Base-by-base conservation (phyloP, 371 early-diverging fungal genomes). In the Lichtheimia corymbifera region DNA sequence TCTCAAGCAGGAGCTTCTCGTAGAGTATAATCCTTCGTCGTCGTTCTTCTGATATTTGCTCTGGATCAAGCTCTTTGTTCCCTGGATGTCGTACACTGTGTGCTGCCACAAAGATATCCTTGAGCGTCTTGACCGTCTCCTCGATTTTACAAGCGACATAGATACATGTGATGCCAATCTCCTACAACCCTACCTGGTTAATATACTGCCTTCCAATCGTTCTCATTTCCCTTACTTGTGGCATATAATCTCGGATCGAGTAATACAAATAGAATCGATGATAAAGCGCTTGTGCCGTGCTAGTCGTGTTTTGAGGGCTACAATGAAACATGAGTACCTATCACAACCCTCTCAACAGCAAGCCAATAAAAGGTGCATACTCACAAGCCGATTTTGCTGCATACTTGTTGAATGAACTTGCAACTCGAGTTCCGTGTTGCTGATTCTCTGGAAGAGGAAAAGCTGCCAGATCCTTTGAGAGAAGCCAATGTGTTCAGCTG, bases 91-190 rank as follows among this genome's bases (percentile, higher is more conserved):
- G 70, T 13, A 83, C 80, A 50, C 76, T 72, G 43, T 86, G 85
- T 0, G 86, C 85, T 43, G 83, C 87, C 4, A 86, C 81, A 65
- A 87, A 73, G 17, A 92, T 88, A 59, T 92, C 91, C 65, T 86
- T 87, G 35, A 90, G 76, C 54, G 85, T 87, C 56, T 92, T 92
- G 62, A 86, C 79, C 0, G 90, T 91, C 53, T 92, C 92, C 57
- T 92, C 90, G 56, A 90, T 86, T 58, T 92, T 92, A 25, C 84
- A 86, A 3, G 90, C 89, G 1, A 90, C 91, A 68, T 89, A 89
- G 13, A 92, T 62, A 55, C 89, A 89, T 13, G 90, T 84, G 30
- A 86, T 72, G 45, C 73, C 80, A 41, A 83, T 77, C 65, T 82
- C 87, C 85, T 82, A 69, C 57, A 18, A 59, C 53, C n/a, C 35